phyloP scores from a whole-genome alignment of 495 filamentous ascomycete genomes.

The Daldinia bambusicola region DNA sequence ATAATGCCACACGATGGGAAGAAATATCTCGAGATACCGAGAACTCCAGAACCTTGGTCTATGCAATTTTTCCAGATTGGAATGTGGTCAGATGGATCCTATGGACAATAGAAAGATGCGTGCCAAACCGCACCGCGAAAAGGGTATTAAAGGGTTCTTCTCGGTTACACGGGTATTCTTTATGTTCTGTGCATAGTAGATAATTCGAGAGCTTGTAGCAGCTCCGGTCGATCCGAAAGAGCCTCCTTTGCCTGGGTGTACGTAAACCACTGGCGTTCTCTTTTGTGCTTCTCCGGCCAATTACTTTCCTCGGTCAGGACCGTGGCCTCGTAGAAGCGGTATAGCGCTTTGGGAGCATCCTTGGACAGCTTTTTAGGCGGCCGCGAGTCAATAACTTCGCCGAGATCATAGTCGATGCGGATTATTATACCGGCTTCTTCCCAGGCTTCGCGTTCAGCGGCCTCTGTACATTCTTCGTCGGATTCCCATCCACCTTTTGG shows the following conservation, averaged over 20 bases:
- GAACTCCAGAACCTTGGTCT: constrained; percentile 48
- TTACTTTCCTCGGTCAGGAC: constrained; percentile 83
- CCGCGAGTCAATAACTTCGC: constrained; percentile 81
- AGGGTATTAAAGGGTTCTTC: constrained; percentile 8
- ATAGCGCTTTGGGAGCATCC: constrained; percentile 77
- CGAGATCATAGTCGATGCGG: constrained; percentile 82
- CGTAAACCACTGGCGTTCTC: constrained; percentile 87
- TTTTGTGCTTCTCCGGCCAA: constrained; percentile 96
- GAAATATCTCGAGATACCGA: constrained; percentile 39
- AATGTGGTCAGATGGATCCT: constrained; percentile 36
- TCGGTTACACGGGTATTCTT: constrained; percentile 15
- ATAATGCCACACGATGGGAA: constrained; percentile 31
- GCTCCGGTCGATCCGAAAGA: constrained; percentile 82
- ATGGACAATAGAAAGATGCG: constrained; percentile 30
- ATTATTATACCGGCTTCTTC: constrained; percentile 95
- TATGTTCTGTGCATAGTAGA: constrained; percentile 71
- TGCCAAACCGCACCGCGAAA: constrained; percentile 23
- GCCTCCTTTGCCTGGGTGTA: constrained; percentile 82
- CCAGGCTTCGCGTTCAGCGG: constrained; percentile 86
- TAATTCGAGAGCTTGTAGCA: constrained; percentile 84
- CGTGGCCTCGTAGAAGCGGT: constrained; percentile 87
- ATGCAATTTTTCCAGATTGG: constrained; percentile 40
- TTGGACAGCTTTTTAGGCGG: constrained; percentile 67
- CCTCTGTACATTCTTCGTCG: constrained; percentile 76
- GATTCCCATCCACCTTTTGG: constrained; percentile 98